Percentiles rank a stretch among this genome's conserved stretches.
phyloP scores from a whole-genome alignment of 305 asterid genomes.

The Nicotiana rustica region DNA sequence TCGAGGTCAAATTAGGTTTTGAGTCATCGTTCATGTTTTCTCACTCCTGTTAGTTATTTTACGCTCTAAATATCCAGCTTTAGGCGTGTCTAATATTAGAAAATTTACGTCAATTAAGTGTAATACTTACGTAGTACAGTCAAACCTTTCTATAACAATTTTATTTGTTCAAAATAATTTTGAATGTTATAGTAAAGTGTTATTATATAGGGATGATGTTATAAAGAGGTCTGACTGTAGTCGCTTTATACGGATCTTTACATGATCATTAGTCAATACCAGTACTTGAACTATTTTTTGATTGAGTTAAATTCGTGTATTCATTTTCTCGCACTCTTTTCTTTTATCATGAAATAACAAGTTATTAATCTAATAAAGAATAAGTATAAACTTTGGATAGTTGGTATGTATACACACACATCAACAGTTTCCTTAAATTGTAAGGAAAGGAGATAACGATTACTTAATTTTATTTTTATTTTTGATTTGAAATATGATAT shows the following conservation, averaged over 20 bases:
- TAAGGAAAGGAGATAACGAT: background rate
- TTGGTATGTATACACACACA: background rate
- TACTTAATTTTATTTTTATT: background rate
- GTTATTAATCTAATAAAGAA: background rate
- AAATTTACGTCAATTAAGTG: too few relatives aligned
- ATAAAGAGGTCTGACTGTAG: too few relatives aligned
- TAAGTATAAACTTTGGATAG: background rate
- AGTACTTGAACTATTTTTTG: background rate
- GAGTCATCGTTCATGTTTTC: background rate
- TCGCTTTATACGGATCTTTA: background rate
- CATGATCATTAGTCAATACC: background rate
- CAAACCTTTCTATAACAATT: too few relatives aligned
- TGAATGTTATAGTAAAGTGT: too few relatives aligned
- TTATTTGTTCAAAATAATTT: too few relatives aligned
- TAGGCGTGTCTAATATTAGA: too few relatives aligned
- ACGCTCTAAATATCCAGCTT: too few relatives aligned
- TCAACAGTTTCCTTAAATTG: background rate
- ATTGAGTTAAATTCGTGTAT: background rate
- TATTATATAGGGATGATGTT: too few relatives aligned
- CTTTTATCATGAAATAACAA: background rate
- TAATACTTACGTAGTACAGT: too few relatives aligned
- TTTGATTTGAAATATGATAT: background rate
- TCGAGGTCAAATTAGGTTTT: background rate
- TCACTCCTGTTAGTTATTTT: too few relatives aligned
- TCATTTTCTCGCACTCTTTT: background rate